Conservation (phyloP, 139 green algal species). For the Chlorella sorokiniana region DNA sequence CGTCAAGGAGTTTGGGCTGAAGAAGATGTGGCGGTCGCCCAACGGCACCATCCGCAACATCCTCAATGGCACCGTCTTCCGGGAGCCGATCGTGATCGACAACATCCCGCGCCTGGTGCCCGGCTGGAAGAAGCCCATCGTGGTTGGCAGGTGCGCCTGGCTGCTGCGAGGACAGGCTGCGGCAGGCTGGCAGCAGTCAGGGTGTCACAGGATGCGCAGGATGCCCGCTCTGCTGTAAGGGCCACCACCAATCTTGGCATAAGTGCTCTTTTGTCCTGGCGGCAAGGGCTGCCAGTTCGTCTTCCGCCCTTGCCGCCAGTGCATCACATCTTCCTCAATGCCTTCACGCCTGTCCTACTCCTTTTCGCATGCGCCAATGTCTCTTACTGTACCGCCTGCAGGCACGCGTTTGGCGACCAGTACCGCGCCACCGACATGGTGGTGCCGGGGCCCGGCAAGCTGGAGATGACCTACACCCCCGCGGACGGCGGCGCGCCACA, state of each 20-base stretch:
- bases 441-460: slow-evolving; percentile 76
- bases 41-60: slow-evolving; percentile 89
- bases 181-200: too few relatives aligned
- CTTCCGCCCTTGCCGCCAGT: too few relatives aligned
- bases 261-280: too few relatives aligned
- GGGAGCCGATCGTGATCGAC: slow-evolving; percentile 93
- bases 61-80: slow-evolving; percentile 87
- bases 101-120: slow-evolving; percentile 94
- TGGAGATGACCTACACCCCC: slow-evolving; percentile 81
- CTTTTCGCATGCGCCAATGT: background rate
- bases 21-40: slow-evolving; percentile 89
- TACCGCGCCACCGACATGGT: slow-evolving; percentile 92
- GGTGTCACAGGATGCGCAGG: too few relatives aligned
- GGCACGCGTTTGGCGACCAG: slow-evolving; percentile 97
- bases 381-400: slow-evolving; percentile 20
- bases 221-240: too few relatives aligned
- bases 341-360: background rate
- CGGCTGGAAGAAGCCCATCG: slow-evolving; percentile 91
- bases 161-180: background rate
- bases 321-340: too few relatives aligned
- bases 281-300: too few relatives aligned
- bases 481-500: slow-evolving; percentile 53
- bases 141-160: slow-evolving; percentile 76
- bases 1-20: slow-evolving; percentile 95
- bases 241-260: too few relatives aligned